Evolutionary conservation across 2,329 filamentous ascomycete species (phyloP).

Genomic region (Alternaria ventricosa): DNA sequence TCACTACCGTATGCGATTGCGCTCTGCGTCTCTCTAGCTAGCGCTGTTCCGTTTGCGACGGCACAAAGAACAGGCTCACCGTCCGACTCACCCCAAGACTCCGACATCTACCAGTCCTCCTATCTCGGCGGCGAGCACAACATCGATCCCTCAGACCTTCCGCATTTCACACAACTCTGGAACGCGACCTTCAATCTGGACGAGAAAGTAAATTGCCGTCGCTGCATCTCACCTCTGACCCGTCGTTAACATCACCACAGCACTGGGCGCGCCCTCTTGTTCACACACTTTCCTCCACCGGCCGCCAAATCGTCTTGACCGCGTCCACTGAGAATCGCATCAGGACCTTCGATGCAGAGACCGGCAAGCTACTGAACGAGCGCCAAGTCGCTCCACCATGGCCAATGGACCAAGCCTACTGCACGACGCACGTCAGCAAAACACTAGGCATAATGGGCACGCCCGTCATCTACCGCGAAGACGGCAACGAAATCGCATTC

Average conservation of each 20-base stretch:
- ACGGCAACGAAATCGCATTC: constrained; percentile 39
- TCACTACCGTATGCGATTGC: neutral
- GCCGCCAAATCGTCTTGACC: constrained; percentile 25
- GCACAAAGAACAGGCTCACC: constrained; percentile 10
- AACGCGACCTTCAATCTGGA: constrained; percentile 39
- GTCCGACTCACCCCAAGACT: constrained; percentile 24
- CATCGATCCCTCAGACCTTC: constrained; percentile 48
- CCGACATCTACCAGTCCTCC: constrained; percentile 23
- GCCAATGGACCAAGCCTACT: constrained; percentile 19
- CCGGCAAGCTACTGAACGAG: constrained; percentile 20
- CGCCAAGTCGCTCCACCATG: constrained; percentile 21
- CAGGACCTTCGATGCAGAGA: constrained; percentile 26
- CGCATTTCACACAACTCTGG: constrained; percentile 51
- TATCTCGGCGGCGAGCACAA: constrained; percentile 48
- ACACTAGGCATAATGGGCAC: constrained; percentile 32
- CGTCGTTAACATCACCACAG: constrained; percentile 1
- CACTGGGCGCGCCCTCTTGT: constrained; percentile 59
- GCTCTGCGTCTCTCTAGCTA: neutral
- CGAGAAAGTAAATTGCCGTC: constrained; percentile 36
- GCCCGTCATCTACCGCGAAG: constrained; percentile 24
- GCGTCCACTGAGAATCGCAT: constrained; percentile 27
- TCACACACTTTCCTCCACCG: constrained; percentile 48
- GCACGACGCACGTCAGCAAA: constrained; percentile 15
- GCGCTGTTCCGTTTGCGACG: neutral
- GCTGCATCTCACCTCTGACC: neutral